Conservation (phyloP, 2,329 filamentous ascomycete species). For the Clarireedia sp. region DNA sequence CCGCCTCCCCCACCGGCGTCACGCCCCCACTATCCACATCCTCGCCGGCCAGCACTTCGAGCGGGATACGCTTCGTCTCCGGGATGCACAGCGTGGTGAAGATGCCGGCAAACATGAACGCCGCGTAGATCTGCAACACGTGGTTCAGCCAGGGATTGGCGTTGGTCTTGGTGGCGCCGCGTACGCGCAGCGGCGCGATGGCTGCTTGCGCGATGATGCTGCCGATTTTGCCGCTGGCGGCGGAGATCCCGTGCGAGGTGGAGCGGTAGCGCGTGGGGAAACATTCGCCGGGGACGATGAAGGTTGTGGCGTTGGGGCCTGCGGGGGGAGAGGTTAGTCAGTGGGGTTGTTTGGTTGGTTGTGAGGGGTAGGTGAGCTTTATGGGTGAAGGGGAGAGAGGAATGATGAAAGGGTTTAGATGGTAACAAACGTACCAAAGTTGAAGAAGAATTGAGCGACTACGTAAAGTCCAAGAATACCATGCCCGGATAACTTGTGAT, state of each 20-base stretch:
- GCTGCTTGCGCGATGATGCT: constrained; percentile 59
- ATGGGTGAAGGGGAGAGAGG: too few species aligned
- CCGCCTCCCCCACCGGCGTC: too few species aligned
- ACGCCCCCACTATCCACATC: neutral
- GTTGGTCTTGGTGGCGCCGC: constrained; percentile 27
- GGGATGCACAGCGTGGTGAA: constrained; percentile 64
- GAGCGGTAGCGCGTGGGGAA: constrained; percentile 57
- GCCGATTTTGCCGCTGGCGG: constrained; percentile 59
- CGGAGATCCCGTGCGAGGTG: constrained; percentile 58
- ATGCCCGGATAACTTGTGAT: constrained; percentile 40
- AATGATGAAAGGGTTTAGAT: neutral
- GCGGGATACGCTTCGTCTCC: constrained; percentile 66
- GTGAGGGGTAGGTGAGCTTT: neutral
- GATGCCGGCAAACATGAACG: constrained; percentile 71
- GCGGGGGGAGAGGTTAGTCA: neutral
- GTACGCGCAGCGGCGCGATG: constrained; percentile 45
- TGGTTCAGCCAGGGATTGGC: constrained; percentile 52
- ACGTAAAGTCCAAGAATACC: constrained; percentile 55
- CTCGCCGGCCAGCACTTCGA: constrained; percentile 65
- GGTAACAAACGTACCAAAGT: constrained; percentile 36
- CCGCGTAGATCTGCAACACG: constrained; percentile 68
- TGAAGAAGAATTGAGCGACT: constrained; percentile 59
- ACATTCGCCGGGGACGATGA: constrained; percentile 54
- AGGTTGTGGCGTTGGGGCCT: constrained; percentile 31
- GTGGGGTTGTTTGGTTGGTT: neutral